Evolutionary conservation across 2,329 filamentous ascomycete species (phyloP).

Genomic region (Aureobasidium sp.): DNA sequence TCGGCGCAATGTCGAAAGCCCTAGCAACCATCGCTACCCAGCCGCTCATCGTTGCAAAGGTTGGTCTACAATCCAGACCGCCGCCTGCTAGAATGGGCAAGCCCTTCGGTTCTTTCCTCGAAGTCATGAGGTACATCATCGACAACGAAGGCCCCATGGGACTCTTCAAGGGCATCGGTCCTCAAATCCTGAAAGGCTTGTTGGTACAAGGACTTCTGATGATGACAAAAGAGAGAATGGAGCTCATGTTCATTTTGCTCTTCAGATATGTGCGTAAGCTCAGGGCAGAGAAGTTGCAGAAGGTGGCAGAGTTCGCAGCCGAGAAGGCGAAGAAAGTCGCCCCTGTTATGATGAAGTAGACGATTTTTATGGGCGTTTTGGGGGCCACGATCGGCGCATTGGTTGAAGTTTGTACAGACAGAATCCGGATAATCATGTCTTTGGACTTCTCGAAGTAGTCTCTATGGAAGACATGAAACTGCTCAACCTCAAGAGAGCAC

Average conservation of each 20-base stretch:
- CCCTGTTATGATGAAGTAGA: conserved; percentile 42
- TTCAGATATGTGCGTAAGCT: conserved; percentile 73
- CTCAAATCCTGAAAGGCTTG: conserved; percentile 87
- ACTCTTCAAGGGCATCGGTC: conserved; percentile 95
- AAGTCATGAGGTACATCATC: conserved; percentile 92
- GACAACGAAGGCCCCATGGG: conserved; percentile 74
- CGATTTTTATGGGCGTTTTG: background rate
- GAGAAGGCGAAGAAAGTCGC: conserved; percentile 48
- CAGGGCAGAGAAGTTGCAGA: conserved; percentile 62
- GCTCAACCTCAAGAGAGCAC: background rate
- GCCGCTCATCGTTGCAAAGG: conserved; percentile 94
- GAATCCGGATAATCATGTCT: background rate
- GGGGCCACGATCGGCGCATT: background rate
- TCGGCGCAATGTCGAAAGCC: conserved; percentile 88
- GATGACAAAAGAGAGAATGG: conserved; percentile 98
- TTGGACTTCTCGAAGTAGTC: background rate
- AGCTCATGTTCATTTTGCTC: conserved; percentile 78
- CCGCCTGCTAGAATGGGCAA: conserved; percentile 77
- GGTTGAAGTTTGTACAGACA: background rate
- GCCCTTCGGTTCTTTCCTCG: conserved; percentile 85
- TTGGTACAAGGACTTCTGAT: conserved; percentile 93
- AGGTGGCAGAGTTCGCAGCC: conserved; percentile 57
- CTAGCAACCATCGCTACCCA: conserved; percentile 89
- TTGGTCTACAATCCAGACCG: conserved; percentile 88
- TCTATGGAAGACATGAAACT: background rate